phyloP scores from a whole-genome alignment of 1,284 basidiomycete genomes.

The Malassezia dermatis region DNA sequence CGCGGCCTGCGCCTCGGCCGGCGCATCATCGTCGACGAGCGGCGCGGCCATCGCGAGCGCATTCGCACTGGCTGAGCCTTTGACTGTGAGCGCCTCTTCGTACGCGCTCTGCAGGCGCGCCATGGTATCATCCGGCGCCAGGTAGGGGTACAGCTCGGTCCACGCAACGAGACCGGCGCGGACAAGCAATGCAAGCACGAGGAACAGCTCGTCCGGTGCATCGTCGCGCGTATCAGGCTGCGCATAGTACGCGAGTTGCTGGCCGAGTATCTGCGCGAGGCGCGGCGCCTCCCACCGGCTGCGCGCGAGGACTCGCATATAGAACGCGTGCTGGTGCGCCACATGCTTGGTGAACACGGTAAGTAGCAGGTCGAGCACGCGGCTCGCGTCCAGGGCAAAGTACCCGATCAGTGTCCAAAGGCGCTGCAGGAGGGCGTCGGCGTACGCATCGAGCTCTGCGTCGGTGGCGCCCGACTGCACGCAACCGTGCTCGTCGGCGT shows the following conservation, averaged over 20 bases:
- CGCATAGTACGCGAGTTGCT: constrained; percentile 86
- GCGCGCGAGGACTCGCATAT: constrained; percentile 68
- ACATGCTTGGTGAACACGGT: constrained; percentile 79
- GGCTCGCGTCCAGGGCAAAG: constrained; percentile 88
- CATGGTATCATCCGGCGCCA: constrained; percentile 49
- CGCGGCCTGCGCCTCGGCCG: constrained; percentile 19
- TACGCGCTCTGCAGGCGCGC: constrained; percentile 58
- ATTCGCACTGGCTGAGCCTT: constrained; percentile 58
- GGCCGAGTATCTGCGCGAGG: constrained; percentile 65
- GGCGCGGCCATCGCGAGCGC: constrained; percentile 76
- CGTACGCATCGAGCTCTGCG: constrained; percentile 27
- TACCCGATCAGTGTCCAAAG: constrained; percentile 54
- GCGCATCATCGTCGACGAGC: constrained; percentile 57
- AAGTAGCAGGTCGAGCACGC: constrained; percentile 83
- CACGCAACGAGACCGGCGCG: constrained; percentile 74
- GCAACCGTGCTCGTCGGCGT: constrained; percentile 31
- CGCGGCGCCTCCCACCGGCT: constrained; percentile 61
- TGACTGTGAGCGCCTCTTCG: constrained; percentile 57
- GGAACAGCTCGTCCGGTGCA: constrained; percentile 65
- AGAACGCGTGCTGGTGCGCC: constrained; percentile 77
- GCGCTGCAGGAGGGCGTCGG: constrained; percentile 39
- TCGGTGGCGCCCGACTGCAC: constrained; percentile 31
- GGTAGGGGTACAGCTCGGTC: constrained; percentile 76
- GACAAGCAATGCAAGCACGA: constrained; percentile 75
- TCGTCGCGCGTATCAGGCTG: constrained; percentile 49